Conservation (phyloP, 2,329 filamentous ascomycete genomes). For the Talaromyces funiculosus region DNA sequence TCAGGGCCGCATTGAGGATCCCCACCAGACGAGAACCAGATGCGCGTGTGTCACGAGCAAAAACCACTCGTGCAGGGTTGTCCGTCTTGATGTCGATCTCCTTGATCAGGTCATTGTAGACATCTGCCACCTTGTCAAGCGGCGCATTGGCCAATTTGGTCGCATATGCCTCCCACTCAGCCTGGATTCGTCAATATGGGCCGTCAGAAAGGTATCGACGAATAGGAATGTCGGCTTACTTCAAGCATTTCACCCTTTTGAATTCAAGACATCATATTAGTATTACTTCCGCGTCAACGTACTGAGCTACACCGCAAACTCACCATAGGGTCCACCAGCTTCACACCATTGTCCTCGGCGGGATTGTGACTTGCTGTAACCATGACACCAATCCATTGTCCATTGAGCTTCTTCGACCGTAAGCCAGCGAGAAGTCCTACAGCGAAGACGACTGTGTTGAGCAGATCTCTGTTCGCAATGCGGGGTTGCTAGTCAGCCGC, state of each 20-base stretch:
- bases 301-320: constrained; percentile 11
- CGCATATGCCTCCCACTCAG: constrained; percentile 84
- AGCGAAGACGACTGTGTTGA: constrained; percentile 87
- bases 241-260: constrained; percentile 85
- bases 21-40: constrained; percentile 79
- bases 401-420: constrained; percentile 81
- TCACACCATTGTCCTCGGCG: constrained; percentile 83
- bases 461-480: constrained; percentile 56
- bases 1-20: constrained; percentile 72
- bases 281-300: constrained; percentile 7
- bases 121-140: constrained; percentile 67
- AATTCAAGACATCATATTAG: constrained; percentile 16
- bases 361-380: constrained; percentile 93
- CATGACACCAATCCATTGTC: constrained; percentile 93
- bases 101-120: constrained; percentile 69
- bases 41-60: constrained; percentile 85
- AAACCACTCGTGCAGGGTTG: constrained; percentile 72
- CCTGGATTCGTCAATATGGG: constrained; percentile 32
- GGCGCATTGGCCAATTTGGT: constrained; percentile 83
- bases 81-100: constrained; percentile 69
- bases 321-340: constrained; percentile 90
- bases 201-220: constrained; percentile 17
- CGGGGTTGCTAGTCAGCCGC: constrained; percentile 22
- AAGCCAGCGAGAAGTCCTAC: constrained; percentile 85
- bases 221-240: constrained; percentile 44